phyloP scores from a whole-genome alignment of 1,284 basidiomycete genomes.

The Acaromyces ingoldii region DNA sequence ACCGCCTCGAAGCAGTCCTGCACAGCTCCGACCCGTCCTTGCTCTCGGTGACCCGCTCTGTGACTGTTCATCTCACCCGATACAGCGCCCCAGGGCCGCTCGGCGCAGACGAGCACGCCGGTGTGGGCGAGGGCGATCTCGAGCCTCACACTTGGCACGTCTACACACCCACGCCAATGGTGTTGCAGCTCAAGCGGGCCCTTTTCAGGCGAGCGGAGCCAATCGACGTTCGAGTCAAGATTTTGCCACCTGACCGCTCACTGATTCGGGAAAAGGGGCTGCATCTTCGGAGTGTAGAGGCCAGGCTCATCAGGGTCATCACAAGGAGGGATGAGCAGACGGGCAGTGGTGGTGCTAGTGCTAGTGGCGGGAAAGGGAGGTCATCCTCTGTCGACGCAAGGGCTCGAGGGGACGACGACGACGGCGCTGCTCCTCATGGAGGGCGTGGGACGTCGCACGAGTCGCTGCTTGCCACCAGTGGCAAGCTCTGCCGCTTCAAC shows the following conservation, averaged over 20 bases:
- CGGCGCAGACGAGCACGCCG: background rate
- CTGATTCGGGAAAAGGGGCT: constrained; percentile 32
- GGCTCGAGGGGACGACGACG: too few species aligned
- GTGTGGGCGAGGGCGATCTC: constrained; percentile 1
- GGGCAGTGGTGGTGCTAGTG: too few species aligned
- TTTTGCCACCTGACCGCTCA: constrained; percentile 33
- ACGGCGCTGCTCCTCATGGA: too few species aligned
- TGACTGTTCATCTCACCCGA: constrained; percentile 38
- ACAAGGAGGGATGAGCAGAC: constrained; percentile 14
- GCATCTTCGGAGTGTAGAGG: constrained; percentile 39
- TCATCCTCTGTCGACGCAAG: too few species aligned
- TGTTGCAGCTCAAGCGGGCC: constrained; percentile 37
- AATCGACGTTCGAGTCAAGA: constrained; percentile 37
- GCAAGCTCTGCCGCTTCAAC: constrained; percentile 47
- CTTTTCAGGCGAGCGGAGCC: constrained; percentile 46
- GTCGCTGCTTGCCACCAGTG: constrained; percentile 38
- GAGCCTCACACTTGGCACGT: constrained; percentile 31
- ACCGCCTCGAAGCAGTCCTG: constrained; percentile 33
- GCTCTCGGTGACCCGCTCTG: constrained; percentile 18
- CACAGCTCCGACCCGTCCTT: constrained; percentile 14
- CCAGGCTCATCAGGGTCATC: constrained; percentile 39
- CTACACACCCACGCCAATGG: constrained; percentile 22
- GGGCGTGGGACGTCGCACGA: too few species aligned
- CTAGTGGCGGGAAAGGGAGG: too few species aligned
- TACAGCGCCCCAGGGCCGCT: constrained; percentile 31